Evolutionary conservation across 2,329 filamentous ascomycete genomes (phyloP), one percentile per base, ranked within the genome.

Genomic region (Penicillium brasilianum): DNA sequence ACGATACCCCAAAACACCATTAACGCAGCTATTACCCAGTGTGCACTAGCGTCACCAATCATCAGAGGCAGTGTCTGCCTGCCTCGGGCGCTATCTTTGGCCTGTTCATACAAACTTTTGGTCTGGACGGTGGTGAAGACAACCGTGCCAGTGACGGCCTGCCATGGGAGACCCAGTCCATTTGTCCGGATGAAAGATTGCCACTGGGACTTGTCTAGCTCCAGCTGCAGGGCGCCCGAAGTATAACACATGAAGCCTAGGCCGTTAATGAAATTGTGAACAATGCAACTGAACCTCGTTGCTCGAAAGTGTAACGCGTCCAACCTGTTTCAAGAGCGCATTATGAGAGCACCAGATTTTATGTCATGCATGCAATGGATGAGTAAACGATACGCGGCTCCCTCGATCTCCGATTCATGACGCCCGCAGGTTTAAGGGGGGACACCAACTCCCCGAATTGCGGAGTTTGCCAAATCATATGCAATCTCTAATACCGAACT

Each of bases 121-220:
- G 74, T 61, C 6, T 79, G 77, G 16, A 79, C 66, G 0, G 77
- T 80, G 0, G 73, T 76, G n/a, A 69, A 62, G 14, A 80, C 69
- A 1, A 41, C 57, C 4, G 36, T 18, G 9, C 50, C 56, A 55
- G 61, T 60, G 10, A 69, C 57, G 10, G 68, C 55, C 22, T 63
- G 25, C 60, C 60, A 62, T 14, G 43, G 43, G 8, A 43, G 14
- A 13, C 51, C 55, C 16, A 32, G 13, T 14, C 34, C 32, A n/a
- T 36, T 20, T 36, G 18, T 8, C 4, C n/a, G 34, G 41, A 46
- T 41, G 50, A 28, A 58, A 13, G 9, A 55, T 22, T n/a, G 51
- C 13, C 28, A 52, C 49, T 25, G 48, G 14, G 36, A 25, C 18
- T 14, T n/a, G 16, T 18, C 48, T 36, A 55, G 51, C 41, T 18